These are phyloP conservation scores for Lactuca saligna DNA, from an alignment of 129 eudicot genomes.

Conservation along the genomic window DNA sequence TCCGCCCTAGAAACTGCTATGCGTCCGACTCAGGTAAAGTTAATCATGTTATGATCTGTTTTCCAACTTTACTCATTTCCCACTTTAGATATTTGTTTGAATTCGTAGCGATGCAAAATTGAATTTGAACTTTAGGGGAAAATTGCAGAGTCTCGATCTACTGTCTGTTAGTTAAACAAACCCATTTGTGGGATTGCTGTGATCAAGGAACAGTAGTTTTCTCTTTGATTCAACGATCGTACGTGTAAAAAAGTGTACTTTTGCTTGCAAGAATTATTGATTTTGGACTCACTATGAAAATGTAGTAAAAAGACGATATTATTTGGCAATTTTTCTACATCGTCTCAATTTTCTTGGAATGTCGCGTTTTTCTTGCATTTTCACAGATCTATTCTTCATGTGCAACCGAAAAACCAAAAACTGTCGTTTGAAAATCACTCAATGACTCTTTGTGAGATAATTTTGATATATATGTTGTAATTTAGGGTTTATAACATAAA, in stretches of 20 bases:
- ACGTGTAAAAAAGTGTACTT: neutral
- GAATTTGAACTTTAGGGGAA: neutral
- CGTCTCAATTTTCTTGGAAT: neutral
- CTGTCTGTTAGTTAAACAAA: neutral
- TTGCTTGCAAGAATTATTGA: constrained; percentile 1
- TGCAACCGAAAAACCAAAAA: neutral
- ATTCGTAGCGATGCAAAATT: neutral
- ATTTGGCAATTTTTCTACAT: neutral
- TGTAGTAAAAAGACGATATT: neutral
- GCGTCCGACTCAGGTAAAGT: constrained; percentile 90
- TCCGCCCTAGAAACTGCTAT: constrained; percentile 95
- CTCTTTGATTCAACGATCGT: neutral
- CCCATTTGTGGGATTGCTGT: constrained; percentile 6
- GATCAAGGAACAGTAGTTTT: neutral
- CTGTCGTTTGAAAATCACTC: neutral
- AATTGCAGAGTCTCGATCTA: constrained; percentile 7
- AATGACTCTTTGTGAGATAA: constrained; percentile 1
- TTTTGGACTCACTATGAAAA: constrained; percentile 1
- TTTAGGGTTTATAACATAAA: constrained; percentile 6
- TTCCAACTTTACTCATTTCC: constrained; percentile 1
- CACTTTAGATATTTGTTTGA: neutral
- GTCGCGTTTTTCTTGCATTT: neutral
- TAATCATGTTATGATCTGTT: neutral
- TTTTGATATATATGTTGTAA: constrained; percentile 8
- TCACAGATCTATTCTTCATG: neutral